Evolutionary conservation across 83 land plant species (phyloP), one percentile per base, ranked within the genome.

Genomic region (Larix sibirica): DNA sequence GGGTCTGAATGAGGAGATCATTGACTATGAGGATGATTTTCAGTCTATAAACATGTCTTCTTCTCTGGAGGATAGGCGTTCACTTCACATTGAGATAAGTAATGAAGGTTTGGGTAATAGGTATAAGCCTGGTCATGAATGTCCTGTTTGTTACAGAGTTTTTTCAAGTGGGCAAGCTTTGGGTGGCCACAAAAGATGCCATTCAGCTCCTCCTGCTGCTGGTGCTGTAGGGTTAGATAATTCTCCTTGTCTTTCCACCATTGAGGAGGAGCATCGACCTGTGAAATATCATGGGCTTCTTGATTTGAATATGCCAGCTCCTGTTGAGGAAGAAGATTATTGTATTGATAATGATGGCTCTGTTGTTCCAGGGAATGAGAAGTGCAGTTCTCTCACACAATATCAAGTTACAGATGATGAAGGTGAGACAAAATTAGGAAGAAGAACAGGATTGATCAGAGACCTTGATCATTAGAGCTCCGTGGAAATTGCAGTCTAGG

Each of bases 161-260:
- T 91, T 91, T 62, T 33, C 86, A 9, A 86, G 87, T 40, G 93
- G 90, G 12, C 93, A 91, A 69, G 93, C 93, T 9, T 83, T 91
- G 4, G 93, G 93, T 17, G 93, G 91, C 4, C 93, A 89, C 83
- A 89, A 87, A 74, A 79, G 93, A 60, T 80, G 85, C 3, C 93
- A 89, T 33, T 18, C 79, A 12, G 33, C n/a, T 3, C 24, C 54
- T 13, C 23, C 66, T 65, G 67, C 4, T 20, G 28, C 68, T 65
- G 68, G 17, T 56, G 17, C 59, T 56, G 59, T 13, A 13, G 59
- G 59, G 14, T 56, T 56, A 56, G 59, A 56, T 13, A 13, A 56
- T 56, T 56, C 17, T 56, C 59, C 59, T 56, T 56, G 17, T 12
- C 67, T 24, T 0, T 8, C 24, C 23, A 71, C 38, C 38, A 8